These are phyloP conservation scores for Kluyveromyces sp. DNA, from an alignment of 1,139 yeast species.

Conservation along the genomic window DNA sequence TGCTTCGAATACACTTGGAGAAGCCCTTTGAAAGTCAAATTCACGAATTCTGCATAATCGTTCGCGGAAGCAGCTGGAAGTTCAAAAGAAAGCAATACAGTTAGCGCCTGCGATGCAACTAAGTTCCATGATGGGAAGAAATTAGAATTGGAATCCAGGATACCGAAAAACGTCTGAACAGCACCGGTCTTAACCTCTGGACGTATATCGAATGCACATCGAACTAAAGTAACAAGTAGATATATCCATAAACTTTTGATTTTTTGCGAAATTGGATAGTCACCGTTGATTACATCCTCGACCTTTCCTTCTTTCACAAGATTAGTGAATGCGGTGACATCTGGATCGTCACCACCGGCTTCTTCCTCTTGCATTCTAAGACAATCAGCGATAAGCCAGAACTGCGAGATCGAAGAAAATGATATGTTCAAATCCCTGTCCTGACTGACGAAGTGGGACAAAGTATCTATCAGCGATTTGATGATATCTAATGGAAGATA, in stretches of 20 bases:
- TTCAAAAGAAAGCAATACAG: conserved; percentile 31
- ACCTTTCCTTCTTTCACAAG: neutral
- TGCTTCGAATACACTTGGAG: conserved; percentile 27
- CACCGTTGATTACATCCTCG: conserved; percentile 5
- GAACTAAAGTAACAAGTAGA: conserved; percentile 52
- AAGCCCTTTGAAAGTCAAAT: conserved; percentile 30
- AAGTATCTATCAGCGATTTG: conserved; percentile 58
- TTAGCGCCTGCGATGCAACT: conserved; percentile 45
- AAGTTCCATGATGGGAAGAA: conserved; percentile 50
- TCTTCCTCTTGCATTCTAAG: conserved; percentile 32
- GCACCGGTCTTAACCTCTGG: conserved; percentile 86
- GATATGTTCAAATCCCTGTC: conserved; percentile 71
- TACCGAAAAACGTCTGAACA: conserved; percentile 77
- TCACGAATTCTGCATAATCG: conserved; percentile 20
- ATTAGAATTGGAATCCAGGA: conserved; percentile 69
- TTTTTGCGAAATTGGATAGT: conserved; percentile 4
- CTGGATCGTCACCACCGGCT: neutral
- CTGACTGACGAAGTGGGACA: conserved; percentile 66
- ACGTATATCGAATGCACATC: conserved; percentile 54
- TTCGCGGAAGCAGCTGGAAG: conserved; percentile 19
- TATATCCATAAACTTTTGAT: conserved; percentile 50
- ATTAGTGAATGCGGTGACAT: neutral
- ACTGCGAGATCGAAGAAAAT: conserved; percentile 82
- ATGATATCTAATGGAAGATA: conserved; percentile 59
- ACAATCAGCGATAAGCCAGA: conserved; percentile 84